Conservation (phyloP, 2,329 filamentous ascomycete species). For the Aspergillus versicolor region DNA sequence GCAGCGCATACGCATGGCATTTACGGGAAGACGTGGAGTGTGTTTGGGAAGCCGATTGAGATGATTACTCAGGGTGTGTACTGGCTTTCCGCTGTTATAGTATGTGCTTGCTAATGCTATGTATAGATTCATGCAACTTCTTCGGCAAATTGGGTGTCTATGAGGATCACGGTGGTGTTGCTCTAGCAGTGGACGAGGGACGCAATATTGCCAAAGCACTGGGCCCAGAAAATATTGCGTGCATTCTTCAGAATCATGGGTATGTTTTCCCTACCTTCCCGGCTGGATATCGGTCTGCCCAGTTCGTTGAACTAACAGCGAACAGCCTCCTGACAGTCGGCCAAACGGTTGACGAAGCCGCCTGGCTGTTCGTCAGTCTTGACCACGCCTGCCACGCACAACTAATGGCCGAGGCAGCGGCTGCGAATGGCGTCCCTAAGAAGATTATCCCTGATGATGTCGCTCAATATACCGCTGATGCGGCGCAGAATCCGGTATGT, state of each 20-base stretch:
- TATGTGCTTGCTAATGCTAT: not conserved
- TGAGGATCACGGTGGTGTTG: conserved; percentile 42
- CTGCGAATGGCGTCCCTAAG: conserved; percentile 39
- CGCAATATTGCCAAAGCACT: conserved; percentile 38
- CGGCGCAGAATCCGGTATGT: conserved; percentile 38
- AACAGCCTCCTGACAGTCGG: conserved; percentile 41
- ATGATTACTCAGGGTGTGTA: conserved; percentile 58
- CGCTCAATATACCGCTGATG: conserved; percentile 35
- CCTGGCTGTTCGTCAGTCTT: conserved; percentile 40
- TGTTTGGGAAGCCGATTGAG: conserved; percentile 59
- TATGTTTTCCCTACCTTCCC: conserved; percentile 9
- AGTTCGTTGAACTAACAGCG: conserved; percentile 1
- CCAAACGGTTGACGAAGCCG: conserved; percentile 42
- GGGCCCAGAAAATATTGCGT: conserved; percentile 41
- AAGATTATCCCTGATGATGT: conserved; percentile 34
- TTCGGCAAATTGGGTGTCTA: conserved; percentile 40
- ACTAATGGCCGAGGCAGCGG: conserved; percentile 42
- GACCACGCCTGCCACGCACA: conserved; percentile 44
- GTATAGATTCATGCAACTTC: conserved; percentile 39
- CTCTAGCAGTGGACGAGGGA: conserved; percentile 42
- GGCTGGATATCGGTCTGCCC: too few species aligned
- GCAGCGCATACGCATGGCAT: conserved; percentile 60
- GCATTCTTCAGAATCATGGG: conserved; percentile 44
- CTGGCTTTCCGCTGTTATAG: not conserved
- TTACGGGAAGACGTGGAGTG: conserved; percentile 62